Evolutionary conservation across 331 rosid species (phyloP), one percentile per base, ranked within the genome.

Genomic region (Malus hybrid): DNA sequence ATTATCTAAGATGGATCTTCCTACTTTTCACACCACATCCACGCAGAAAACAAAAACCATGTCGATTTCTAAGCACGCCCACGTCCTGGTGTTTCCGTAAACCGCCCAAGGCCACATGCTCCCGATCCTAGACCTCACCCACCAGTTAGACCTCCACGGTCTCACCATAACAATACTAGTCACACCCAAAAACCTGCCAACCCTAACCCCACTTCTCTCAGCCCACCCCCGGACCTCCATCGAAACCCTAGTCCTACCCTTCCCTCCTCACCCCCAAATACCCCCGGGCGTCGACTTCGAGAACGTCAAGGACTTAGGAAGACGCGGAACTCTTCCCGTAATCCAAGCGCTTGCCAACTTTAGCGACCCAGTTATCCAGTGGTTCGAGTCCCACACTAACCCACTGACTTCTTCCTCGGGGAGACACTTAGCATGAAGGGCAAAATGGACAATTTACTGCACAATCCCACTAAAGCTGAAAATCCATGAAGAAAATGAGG

Each of bases 51-150:
- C 16, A 50, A 50, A 50, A 46, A n/a, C 39, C 75, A 81, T 81
- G 79, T 65, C 78, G 0, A 33, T 5, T 31, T 18, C 80, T 10
- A 24, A 39, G 69, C 8, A 6, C 10, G 7, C 75, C 8, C 91
- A 90, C 61, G 67, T 90, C 16, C 80, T 90, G 4, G 64, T 88
- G 1, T 85, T 80, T 54, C 96, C 96, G 1, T 85, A 80, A 81
- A 89, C 96, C 8, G 90, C 96, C 3, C 91, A 88, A 75, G 96
- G 92, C 6, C 89, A 90, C 80, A 76, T 87, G 16, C 88, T 88
- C 0, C 2, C 91, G 5, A 88, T 82, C 19, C 86, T 88, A 0
- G 96, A 88, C 32, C 57, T 84, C 34, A 57, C 76, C 69, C 83
- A 79, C 85, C 89, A 80, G 27, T 71, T 87, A 16, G 79, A 84